phyloP scores from a whole-genome alignment of 352 stramenopile genomes.

The Phytophthora aleatoria region DNA sequence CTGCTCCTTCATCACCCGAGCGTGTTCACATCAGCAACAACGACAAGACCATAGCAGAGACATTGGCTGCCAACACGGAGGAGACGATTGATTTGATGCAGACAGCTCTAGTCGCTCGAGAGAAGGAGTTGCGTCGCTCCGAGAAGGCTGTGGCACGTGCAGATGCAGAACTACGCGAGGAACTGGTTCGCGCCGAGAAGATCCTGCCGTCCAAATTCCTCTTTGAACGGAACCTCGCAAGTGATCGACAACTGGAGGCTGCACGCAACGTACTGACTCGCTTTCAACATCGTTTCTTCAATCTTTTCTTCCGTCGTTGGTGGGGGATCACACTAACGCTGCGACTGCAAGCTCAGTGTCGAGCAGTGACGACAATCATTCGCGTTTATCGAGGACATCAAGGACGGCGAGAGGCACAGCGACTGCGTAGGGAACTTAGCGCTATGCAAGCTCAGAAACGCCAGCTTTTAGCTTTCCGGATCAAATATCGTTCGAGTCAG shows the following conservation, averaged over 20 bases:
- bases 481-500: constrained; percentile 51
- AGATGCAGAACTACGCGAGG: constrained; percentile 27
- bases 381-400: constrained; percentile 52
- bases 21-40: constrained; percentile 8
- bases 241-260: constrained; percentile 48
- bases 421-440: constrained; percentile 32
- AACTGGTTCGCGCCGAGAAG: constrained; percentile 39
- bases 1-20: constrained; percentile 8
- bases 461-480: constrained; percentile 43
- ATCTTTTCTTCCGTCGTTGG: constrained; percentile 52
- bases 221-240: constrained; percentile 59
- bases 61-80: constrained; percentile 6
- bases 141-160: constrained; percentile 36
- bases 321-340: constrained; percentile 21
- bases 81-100: constrained; percentile 30
- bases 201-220: constrained; percentile 58
- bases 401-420: constrained; percentile 30
- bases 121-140: constrained; percentile 28
- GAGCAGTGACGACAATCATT: constrained; percentile 36
- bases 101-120: constrained; percentile 14
- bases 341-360: constrained; percentile 34
- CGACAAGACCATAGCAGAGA: constrained; percentile 1
- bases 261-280: constrained; percentile 45
- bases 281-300: constrained; percentile 62
- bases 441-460: constrained; percentile 33